Conservation (phyloP, 2,329 filamentous ascomycete genomes). For the Fusarium dlaminii region DNA sequence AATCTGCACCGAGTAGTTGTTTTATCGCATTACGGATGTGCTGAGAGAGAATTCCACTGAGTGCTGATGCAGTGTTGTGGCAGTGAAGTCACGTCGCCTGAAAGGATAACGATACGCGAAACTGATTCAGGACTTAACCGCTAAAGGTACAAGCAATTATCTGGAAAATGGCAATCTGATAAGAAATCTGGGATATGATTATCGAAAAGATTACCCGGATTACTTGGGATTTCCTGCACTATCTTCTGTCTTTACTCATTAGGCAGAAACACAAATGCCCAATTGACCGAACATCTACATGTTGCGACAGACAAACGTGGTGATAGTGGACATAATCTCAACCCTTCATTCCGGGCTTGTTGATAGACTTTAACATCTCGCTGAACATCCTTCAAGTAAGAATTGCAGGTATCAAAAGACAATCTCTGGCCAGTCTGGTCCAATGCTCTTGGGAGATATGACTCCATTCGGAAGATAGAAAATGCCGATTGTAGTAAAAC, state of each 20-base stretch:
- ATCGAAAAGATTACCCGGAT: too few species aligned
- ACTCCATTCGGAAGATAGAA: background rate
- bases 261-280: fast-evolving
- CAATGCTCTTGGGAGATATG: background rate
- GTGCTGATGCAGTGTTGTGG: background rate
- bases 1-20: too few species aligned
- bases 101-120: background rate
- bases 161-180: background rate
- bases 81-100: fast-evolving
- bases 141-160: too few species aligned
- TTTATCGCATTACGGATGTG: fast-evolving
- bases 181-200: background rate
- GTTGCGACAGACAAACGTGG: fast-evolving
- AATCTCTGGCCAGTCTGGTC: background rate
- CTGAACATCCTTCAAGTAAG: background rate
- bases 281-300: fast-evolving
- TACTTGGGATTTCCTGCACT: background rate
- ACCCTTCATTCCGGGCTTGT: fast-evolving
- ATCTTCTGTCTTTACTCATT: background rate
- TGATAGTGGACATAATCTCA: fast-evolving
- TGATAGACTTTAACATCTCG: fast-evolving
- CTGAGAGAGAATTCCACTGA: background rate
- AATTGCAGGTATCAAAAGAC: background rate
- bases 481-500: background rate
- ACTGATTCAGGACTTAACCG: background rate